These are phyloP conservation scores for Fusarium clavum DNA, from an alignment of 2,329 filamentous ascomycete species.

Conservation along the genomic window DNA sequence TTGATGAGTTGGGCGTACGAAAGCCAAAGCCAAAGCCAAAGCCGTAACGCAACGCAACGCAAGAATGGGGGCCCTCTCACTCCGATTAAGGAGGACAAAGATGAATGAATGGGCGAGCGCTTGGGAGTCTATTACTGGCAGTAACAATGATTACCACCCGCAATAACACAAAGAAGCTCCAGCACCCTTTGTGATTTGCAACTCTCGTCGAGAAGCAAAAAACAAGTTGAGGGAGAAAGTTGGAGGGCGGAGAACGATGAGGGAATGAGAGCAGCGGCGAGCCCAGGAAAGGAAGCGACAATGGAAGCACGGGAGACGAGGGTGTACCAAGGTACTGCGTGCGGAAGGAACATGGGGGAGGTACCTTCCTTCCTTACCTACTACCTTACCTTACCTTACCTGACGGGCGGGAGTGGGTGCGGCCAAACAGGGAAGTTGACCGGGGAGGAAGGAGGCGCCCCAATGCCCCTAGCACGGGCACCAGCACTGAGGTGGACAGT, in stretches of 20 bases:
- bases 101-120: conserved; percentile 10
- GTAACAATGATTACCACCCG: conserved; percentile 39
- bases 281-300: conserved; percentile 40
- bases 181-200: conserved; percentile 44
- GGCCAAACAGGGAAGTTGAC: conserved; percentile 47
- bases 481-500: neutral
- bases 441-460: conserved; percentile 35
- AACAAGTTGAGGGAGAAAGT: conserved; percentile 47
- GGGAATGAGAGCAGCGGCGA: conserved; percentile 47
- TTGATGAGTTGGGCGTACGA: conserved; percentile 40
- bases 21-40: conserved; percentile 7
- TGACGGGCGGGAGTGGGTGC: conserved; percentile 45
- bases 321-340: conserved; percentile 45
- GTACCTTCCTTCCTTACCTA: conserved; percentile 11
- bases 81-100: conserved; percentile 41
- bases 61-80: conserved; percentile 32
- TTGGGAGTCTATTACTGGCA: conserved; percentile 29
- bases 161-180: conserved; percentile 37
- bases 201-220: conserved; percentile 47
- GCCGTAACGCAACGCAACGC: neutral
- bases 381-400: conserved; percentile 30
- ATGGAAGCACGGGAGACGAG: conserved; percentile 39
- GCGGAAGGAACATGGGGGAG: conserved; percentile 32
- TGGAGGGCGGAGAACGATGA: conserved; percentile 51
- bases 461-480: conserved; percentile 10